These are phyloP conservation scores for Monilinia aucupariae DNA, from an alignment of 2,329 filamentous ascomycete genomes.

Conservation along the genomic window DNA sequence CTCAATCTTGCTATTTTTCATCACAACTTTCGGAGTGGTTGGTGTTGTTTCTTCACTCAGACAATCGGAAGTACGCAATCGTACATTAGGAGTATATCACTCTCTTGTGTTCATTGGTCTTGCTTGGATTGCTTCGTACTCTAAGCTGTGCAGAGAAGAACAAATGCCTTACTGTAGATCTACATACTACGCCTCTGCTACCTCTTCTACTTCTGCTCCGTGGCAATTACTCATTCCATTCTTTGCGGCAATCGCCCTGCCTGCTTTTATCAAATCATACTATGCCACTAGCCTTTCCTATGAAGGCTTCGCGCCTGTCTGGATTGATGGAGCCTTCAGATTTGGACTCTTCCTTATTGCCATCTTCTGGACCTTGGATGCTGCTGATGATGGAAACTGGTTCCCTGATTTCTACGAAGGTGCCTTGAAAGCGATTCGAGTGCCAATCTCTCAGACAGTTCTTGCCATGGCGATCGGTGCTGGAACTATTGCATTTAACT, in stretches of 20 bases:
- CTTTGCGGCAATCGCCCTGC: constrained; percentile 64
- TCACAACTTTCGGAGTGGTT: constrained; percentile 79
- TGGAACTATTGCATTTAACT: constrained; percentile 78
- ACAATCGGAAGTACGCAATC: constrained; percentile 60
- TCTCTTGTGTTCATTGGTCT: constrained; percentile 77
- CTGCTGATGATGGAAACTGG: constrained; percentile 83
- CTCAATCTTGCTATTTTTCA: constrained; percentile 85
- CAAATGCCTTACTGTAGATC: constrained; percentile 96
- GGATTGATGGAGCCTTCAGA: constrained; percentile 78
- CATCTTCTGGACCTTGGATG: constrained; percentile 82
- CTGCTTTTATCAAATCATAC: constrained; percentile 72
- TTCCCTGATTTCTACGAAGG: constrained; percentile 53
- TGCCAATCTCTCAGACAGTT: constrained; percentile 73
- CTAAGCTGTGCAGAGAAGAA: constrained; percentile 90
- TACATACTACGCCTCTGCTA: constrained; percentile 89
- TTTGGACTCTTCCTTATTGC: constrained; percentile 69
- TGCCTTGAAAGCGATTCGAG: constrained; percentile 65
- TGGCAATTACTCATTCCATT: constrained; percentile 86
- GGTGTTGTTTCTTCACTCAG: constrained; percentile 70
- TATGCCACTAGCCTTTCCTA: constrained; percentile 79
- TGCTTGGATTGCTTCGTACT: constrained; percentile 75
- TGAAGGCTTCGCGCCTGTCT: constrained; percentile 76
- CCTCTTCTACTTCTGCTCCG: constrained; percentile 83
- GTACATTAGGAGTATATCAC: constrained; percentile 75
- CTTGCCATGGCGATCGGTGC: constrained; percentile 77